Conservation (phyloP, 257 asterid species). For the Lycium barbarum region DNA sequence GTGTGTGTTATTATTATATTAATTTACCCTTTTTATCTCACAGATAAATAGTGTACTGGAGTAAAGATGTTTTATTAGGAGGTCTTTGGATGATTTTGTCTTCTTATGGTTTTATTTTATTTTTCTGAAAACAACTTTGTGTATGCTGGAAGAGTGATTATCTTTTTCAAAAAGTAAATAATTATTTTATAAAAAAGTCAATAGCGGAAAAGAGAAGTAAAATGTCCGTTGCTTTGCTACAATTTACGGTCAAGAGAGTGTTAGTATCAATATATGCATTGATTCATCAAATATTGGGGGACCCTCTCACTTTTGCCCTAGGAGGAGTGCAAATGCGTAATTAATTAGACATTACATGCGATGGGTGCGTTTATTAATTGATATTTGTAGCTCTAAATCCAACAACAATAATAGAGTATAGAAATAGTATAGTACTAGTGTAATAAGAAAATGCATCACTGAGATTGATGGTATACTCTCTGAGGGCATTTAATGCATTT, state of each 20-base stretch:
- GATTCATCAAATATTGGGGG: not conserved
- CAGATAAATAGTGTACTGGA: not conserved
- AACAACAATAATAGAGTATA: not conserved
- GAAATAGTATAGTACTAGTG: not conserved
- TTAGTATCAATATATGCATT: not conserved
- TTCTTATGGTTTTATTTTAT: not conserved
- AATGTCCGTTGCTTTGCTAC: not conserved
- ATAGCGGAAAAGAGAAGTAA: not conserved
- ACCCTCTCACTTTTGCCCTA: not conserved
- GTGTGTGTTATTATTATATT: not conserved
- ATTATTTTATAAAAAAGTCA: not conserved
- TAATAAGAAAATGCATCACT: constrained; percentile 17
- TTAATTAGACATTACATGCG: not conserved
- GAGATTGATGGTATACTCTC: constrained; percentile 9
- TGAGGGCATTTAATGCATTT: not conserved
- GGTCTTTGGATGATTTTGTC: not conserved
- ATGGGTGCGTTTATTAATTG: not conserved
- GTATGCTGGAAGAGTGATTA: not conserved
- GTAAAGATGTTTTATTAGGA: not conserved
- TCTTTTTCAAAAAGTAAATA: not conserved
- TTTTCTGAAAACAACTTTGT: not conserved
- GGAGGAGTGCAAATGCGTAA: constrained; percentile 4
- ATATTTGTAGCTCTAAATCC: not conserved
- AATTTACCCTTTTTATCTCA: not conserved
- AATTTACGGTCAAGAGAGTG: not conserved